Base-by-base conservation (phyloP, 768 basidiomycete species). In the Collybiopsis luxurians region DNA sequence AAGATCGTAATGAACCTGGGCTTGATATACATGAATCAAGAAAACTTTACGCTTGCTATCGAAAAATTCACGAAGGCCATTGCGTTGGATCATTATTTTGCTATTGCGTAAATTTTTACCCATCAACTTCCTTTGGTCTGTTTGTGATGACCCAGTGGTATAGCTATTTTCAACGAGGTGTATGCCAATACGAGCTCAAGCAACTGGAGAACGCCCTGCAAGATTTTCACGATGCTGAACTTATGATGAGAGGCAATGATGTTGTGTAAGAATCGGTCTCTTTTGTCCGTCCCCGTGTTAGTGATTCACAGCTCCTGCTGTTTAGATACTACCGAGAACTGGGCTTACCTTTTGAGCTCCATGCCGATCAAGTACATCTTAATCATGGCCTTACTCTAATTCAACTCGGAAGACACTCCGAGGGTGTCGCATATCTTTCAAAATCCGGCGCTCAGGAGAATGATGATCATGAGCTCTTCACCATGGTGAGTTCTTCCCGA, bases 1-100 rank as follows among this genome's bases (percentile, higher is more conserved):
- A 85, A 86, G 72, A 84, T 89, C 60, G 73, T 81, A 59, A 79
- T 82, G 50, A 90, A 90, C 68, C 80, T 89, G 59, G 88, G 80
- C 11, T 73, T 90, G 62, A 84, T 90, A 62, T 79, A 83, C 50
- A 86, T 86, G 17, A 86, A 83, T 6, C 72, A 83, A 2, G 83
- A 85, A 50, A 77, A 84, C 59, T 83, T 86, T 59, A 77, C 79
- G 51, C 69, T 74, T 1, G 86, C 86, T 19, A 74, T 88, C 34
- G 73, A 83, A 55, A 72, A 78, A 59, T 87, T 88, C 66, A 65
- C 68, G 10, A 73, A 73, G 6, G 87, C 89, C 1, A 79, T 76
- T 7, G 67, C 69, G 51, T 71, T 87, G 55, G 88, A 90, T 65
- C 69, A 73, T 45, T 88, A 78, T 64, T 76, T 89, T 53, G 84